These are phyloP conservation scores for Lentinula sp. DNA, from an alignment of 768 basidiomycete genomes.

Conservation along the genomic window DNA sequence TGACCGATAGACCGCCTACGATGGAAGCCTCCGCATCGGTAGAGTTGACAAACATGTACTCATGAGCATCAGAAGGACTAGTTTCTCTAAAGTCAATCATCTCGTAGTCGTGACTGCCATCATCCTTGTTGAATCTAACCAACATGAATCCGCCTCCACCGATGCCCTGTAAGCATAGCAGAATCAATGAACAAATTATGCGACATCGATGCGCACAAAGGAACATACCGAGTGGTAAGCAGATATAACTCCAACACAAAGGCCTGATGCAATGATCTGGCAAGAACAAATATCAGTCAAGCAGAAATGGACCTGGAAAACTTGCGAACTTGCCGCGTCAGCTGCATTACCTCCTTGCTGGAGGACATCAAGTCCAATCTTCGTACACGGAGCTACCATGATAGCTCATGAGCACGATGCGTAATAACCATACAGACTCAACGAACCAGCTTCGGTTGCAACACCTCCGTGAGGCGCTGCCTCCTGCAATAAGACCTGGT, in stretches of 20 bases:
- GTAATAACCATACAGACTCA: background rate
- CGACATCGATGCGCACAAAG: too few species aligned
- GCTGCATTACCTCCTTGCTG: slow-evolving; percentile 39
- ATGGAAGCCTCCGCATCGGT: slow-evolving; percentile 23
- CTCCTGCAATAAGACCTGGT: background rate
- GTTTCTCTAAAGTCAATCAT: slow-evolving; percentile 44
- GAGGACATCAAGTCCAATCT: slow-evolving; percentile 33
- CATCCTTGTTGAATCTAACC: slow-evolving; percentile 3
- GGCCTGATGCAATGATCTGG: slow-evolving; percentile 28
- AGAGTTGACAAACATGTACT: slow-evolving; percentile 30
- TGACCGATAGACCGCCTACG: slow-evolving; percentile 41
- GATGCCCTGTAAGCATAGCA: background rate
- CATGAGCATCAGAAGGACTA: slow-evolving; percentile 27
- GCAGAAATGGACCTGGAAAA: background rate
- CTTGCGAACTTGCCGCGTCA: slow-evolving; percentile 26
- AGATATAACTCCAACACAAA: slow-evolving; percentile 31
- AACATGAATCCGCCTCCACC: slow-evolving; percentile 5
- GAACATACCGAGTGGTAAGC: slow-evolving; percentile 22
- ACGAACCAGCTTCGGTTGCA: slow-evolving; percentile 3
- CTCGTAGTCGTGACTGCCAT: slow-evolving; percentile 5
- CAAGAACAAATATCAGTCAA: background rate
- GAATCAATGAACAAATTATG: background rate
- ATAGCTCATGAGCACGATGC: too few species aligned
- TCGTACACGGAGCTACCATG: slow-evolving; percentile 20
- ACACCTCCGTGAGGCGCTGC: slow-evolving; percentile 1